Base-by-base conservation (phyloP, 2,329 filamentous ascomycete species). In the Fusarium euwallaceae region DNA sequence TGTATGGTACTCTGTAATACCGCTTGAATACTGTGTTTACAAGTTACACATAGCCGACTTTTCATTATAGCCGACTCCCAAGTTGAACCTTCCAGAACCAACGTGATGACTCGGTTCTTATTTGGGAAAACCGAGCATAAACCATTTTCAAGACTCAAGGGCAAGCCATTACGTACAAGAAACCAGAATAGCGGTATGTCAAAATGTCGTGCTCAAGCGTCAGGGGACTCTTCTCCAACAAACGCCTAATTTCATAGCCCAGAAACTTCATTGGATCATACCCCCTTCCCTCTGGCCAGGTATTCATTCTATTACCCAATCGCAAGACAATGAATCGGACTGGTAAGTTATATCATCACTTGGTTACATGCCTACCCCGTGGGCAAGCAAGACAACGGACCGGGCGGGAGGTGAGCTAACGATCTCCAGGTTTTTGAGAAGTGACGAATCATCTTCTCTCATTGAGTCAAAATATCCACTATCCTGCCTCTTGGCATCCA, bases 261-360 rank as follows among this genome's bases (percentile, higher is more conserved):
- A 9, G 22, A 12, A 12, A 56, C 7, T 6, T 29, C 36, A 59
- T 27, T 37, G 36, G 56, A 6, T 7, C 56, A 59, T 39, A 59
- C 22, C 34, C 51, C 27, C 29, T 55, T 36, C 53, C 48, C 22
- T 29, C 17, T 53, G 48, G 17, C 34, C 10, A 2, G 24, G 16
- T 27, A 39, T n/a, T 29, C 55, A 59, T 39, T 59, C 56, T 29
- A 59, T 59, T 59, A 59, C 56, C 56, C 36, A 59, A 59, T 59
- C 16, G 34, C 36, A 59, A 59, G 56, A 59, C 56, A 41, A 59
- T 59, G 16, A 10, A 59, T 4, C 56, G 56, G 56, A 27, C 16
- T n/a, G 56, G 10, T 10, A 24, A 37, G 22, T 29, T 59, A 39
- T 27, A 41, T 59, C 36, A 60, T 60, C 24, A 29, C 24, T n/a